These are phyloP conservation scores for Candida tibetensis DNA, from an alignment of 805 yeast genomes.

Conservation along the genomic window DNA sequence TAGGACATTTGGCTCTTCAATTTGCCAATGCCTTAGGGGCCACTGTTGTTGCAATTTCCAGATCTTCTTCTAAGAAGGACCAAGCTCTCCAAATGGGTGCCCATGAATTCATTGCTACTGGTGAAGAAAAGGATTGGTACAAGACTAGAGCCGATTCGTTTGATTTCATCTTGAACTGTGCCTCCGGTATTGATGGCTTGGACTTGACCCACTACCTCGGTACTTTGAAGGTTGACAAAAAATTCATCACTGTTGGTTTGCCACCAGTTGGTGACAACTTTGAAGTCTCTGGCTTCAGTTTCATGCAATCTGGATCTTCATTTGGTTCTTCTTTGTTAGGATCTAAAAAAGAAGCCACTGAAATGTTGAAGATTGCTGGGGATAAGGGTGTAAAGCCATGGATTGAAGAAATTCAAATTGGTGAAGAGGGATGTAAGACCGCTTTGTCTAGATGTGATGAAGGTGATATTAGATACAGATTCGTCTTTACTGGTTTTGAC, in stretches of 20 bases:
- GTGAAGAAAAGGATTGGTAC: slow-evolving; percentile 45
- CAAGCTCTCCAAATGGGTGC: slow-evolving; percentile 53
- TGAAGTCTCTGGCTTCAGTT: slow-evolving; percentile 48
- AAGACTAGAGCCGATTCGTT: slow-evolving; percentile 30
- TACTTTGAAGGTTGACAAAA: slow-evolving; percentile 55
- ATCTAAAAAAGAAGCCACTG: slow-evolving; percentile 60
- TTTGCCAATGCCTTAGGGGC: slow-evolving; percentile 62
- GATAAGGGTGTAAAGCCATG: slow-evolving; percentile 58
- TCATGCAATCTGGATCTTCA: slow-evolving; percentile 48
- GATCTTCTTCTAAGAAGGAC: slow-evolving; percentile 47
- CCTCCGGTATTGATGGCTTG: slow-evolving; percentile 49
- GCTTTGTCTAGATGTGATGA: slow-evolving; percentile 53
- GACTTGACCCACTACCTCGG: slow-evolving; percentile 47
- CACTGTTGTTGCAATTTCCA: slow-evolving; percentile 55
- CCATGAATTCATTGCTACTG: slow-evolving; percentile 52
- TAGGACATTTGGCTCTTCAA: slow-evolving; percentile 55
- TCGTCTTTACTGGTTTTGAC: slow-evolving; percentile 56
- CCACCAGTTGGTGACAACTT: slow-evolving; percentile 48
- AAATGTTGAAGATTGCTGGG: slow-evolving; percentile 64
- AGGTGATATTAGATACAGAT: slow-evolving; percentile 64
- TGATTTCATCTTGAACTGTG: slow-evolving; percentile 54
- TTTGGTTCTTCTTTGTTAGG: slow-evolving; percentile 62
- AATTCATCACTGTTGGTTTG: slow-evolving; percentile 64
- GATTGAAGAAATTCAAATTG: slow-evolving; percentile 58
- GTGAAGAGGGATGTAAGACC: slow-evolving; percentile 49